phyloP scores from a whole-genome alignment of 2,329 filamentous ascomycete species.

The Moelleriella libera region DNA sequence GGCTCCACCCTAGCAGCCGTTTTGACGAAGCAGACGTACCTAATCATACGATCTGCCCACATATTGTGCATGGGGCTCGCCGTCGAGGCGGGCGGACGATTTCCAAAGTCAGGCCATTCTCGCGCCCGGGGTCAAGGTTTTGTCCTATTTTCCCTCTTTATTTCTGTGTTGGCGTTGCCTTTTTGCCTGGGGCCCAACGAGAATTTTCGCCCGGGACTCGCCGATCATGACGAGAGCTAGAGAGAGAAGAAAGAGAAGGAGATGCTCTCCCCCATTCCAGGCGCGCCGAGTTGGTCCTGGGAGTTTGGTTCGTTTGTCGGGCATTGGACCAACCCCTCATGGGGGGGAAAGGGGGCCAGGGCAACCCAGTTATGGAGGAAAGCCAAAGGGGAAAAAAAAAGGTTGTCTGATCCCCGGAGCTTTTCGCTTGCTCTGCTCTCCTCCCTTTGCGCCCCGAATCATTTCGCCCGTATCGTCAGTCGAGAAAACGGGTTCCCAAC shows the following conservation, averaged over 20 bases:
- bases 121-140: neutral
- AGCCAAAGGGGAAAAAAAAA: neutral
- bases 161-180: neutral
- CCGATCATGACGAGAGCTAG: neutral
- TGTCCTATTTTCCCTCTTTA: neutral
- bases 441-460: neutral
- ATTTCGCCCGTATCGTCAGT: neutral
- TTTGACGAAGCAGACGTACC: constrained; percentile 3
- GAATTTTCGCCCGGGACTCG: constrained; percentile 3
- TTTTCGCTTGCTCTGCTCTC: neutral
- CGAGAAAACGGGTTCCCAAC: neutral
- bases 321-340: neutral
- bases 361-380: neutral
- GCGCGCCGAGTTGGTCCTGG: neutral
- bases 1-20: constrained; percentile 1
- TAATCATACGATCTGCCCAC: constrained; percentile 5
- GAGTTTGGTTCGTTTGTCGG: neutral
- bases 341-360: too few relatives aligned
- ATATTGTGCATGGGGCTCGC: constrained; percentile 6
- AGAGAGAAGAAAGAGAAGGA: neutral
- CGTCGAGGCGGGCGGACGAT: constrained; percentile 2
- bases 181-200: neutral
- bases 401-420: neutral
- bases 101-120: constrained; percentile 9
- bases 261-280: neutral